A percentile compares a stretch with the other conserved stretches of the same genome.
phyloP scores from a whole-genome alignment of 2,329 filamentous ascomycete genomes.

The Penicillium sp. region DNA sequence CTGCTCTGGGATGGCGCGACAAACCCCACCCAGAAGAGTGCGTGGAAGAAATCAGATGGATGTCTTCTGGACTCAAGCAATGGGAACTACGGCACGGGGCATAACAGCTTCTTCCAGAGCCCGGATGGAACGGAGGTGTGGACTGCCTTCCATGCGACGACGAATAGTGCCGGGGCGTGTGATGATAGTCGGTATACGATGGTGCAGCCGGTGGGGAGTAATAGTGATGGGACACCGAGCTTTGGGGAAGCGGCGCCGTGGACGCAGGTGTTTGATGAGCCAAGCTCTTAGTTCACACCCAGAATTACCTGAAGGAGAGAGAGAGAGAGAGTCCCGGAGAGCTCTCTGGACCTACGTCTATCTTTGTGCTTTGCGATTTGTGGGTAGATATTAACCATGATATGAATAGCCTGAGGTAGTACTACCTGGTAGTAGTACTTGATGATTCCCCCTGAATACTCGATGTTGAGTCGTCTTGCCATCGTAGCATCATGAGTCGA shows the following conservation, averaged over 20 bases:
- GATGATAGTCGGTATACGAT: constrained; percentile 58
- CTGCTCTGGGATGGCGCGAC: constrained; percentile 56
- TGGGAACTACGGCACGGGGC: constrained; percentile 59
- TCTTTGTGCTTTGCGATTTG: neutral
- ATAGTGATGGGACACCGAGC: constrained; percentile 55
- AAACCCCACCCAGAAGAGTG: constrained; percentile 47
- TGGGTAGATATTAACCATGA: neutral
- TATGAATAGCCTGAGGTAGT: neutral
- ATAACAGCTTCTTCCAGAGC: constrained; percentile 61
- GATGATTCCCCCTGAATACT: neutral
- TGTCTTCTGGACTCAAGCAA: constrained; percentile 57
- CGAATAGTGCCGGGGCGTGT: constrained; percentile 52
- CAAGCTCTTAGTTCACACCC: neutral
- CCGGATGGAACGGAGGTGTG: constrained; percentile 58
- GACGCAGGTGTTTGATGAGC: neutral
- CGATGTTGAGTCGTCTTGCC: neutral
- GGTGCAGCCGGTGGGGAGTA: constrained; percentile 54
- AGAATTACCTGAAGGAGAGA: neutral
- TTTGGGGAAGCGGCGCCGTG: constrained; percentile 43
- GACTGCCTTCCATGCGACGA: constrained; percentile 60
- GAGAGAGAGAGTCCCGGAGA: too few species aligned
- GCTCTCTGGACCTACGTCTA: too few species aligned
- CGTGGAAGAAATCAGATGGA: constrained; percentile 55
- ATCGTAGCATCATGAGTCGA: neutral
- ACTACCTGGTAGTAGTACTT: neutral